phyloP scores from a whole-genome alignment of 2,329 filamentous ascomycete species.

The Tolypocladium tundrense region DNA sequence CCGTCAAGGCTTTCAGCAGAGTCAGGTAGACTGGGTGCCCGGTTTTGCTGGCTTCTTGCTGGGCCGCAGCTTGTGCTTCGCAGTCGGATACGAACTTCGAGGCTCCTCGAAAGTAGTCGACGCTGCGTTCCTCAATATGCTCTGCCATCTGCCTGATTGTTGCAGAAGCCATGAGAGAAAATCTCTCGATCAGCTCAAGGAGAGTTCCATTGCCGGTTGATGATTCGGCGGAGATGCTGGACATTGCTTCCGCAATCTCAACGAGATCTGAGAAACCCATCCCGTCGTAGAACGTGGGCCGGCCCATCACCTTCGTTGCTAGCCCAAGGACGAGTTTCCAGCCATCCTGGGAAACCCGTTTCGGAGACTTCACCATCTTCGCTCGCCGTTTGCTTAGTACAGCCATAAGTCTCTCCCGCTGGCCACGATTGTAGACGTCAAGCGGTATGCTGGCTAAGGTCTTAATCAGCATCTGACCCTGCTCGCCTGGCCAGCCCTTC shows the following conservation, averaged over 20 bases:
- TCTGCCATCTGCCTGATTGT: slow-evolving; percentile 33
- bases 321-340: slow-evolving; percentile 32
- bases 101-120: slow-evolving; percentile 25
- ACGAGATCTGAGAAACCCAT: slow-evolving; percentile 30
- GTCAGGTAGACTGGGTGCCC: slow-evolving; percentile 20
- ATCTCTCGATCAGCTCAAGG: slow-evolving; percentile 22
- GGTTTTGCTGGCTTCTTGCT: neutral
- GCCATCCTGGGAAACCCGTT: slow-evolving; percentile 13
- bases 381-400: slow-evolving; percentile 17
- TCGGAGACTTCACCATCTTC: slow-evolving; percentile 13
- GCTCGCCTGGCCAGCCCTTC: slow-evolving; percentile 20
- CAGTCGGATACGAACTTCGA: slow-evolving; percentile 15
- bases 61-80: slow-evolving; percentile 4
- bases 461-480: slow-evolving; percentile 18
- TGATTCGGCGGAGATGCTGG: slow-evolving; percentile 13
- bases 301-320: slow-evolving; percentile 37
- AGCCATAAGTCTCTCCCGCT: slow-evolving; percentile 33
- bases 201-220: slow-evolving; percentile 13
- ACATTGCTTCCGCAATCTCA: slow-evolving; percentile 21
- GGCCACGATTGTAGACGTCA: slow-evolving; percentile 29
- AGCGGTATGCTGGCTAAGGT: slow-evolving; percentile 22
- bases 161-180: slow-evolving; percentile 18
- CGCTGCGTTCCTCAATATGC: slow-evolving; percentile 30
- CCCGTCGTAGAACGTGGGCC: slow-evolving; percentile 39
- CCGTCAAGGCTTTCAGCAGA: slow-evolving; percentile 23